Evolutionary conservation across 805 yeast species (phyloP), one percentile per base, ranked within the genome.

Genomic region (Lipomyces kockii): DNA sequence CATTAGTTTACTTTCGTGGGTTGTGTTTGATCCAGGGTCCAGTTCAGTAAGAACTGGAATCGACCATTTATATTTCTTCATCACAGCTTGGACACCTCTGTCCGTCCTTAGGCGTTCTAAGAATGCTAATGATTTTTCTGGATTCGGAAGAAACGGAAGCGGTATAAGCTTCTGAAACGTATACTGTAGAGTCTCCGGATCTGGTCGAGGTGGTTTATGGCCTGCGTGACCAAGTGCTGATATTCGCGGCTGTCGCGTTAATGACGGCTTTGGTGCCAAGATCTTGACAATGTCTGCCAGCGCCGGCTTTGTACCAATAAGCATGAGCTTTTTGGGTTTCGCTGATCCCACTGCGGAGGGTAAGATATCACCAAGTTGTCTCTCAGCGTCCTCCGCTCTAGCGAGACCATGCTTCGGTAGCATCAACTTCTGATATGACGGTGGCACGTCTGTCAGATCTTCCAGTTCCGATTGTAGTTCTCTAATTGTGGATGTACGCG

Each of bases 1-100:
- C 34, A 80, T 71, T 5, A 71, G 60, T 58, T 75, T 72, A 12
- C 71, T 62, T 27, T 74, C 74, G 34, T 69, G 75, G 12, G 73
- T 64, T 6, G 81, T 78, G 69, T 78, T 77, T 5, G 78, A 67
- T 3, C 79, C 76, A 0, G 82, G 82, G 60, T 80, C 82, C 35
- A 80, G 74, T 62, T 80, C 82, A 1, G 80, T 73, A 39, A 80
- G 67, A 8, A 76, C 65, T 0, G 80, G 79, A 7, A 80, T 81
- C 6, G 71, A 65, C 74, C 76, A 78, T 60, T 76, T 74, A 72
- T 80, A 73, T 65, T 75, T 76, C 34, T 63, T 68, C 80, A 80
- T 78, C 39, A 80, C 71, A 2, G 78, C 78, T 29, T 72, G 75
- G 20, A 80, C 75, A 17, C 81, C 82, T 22, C 72, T 60, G 63